Conservation (phyloP, 495 filamentous ascomycete genomes). For the Tuber melanosporum region DNA sequence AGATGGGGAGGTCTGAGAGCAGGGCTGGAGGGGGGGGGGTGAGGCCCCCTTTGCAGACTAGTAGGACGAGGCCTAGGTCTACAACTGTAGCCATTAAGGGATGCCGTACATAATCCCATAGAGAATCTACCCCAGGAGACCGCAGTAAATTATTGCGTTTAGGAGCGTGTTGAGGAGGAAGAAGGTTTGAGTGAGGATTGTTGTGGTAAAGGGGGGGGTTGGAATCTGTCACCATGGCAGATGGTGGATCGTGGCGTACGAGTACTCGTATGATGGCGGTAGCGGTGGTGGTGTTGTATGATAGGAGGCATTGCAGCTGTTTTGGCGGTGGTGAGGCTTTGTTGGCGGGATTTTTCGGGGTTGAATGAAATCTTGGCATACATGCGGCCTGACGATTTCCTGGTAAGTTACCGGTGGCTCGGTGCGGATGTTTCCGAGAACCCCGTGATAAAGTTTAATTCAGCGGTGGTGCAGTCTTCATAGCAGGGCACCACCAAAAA, state of each 20-base stretch:
- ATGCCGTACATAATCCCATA: slow-evolving; percentile 65
- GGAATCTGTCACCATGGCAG: slow-evolving; percentile 20
- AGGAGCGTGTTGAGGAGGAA: slow-evolving; percentile 58
- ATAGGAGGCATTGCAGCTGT: not conserved
- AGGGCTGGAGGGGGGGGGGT: slow-evolving; percentile 57
- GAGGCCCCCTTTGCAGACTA: slow-evolving; percentile 35
- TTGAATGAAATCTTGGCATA: not conserved
- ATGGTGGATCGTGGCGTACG: not conserved
- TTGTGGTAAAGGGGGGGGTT: slow-evolving; percentile 53
- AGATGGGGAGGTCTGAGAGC: slow-evolving; percentile 56
- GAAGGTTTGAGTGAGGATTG: slow-evolving; percentile 56
- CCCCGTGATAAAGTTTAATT: not conserved
- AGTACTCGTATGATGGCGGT: not conserved
- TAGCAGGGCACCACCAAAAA: no score
- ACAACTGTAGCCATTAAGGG: slow-evolving; percentile 59
- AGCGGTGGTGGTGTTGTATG: not conserved
- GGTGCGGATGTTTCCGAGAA: not conserved
- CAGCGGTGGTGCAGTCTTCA: not conserved
- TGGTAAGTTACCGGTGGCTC: not conserved
- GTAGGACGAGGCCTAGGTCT: slow-evolving; percentile 35
- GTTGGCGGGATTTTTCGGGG: not conserved
- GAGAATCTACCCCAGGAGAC: slow-evolving; percentile 67
- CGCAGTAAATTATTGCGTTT: slow-evolving; percentile 61
- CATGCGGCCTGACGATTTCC: not conserved
- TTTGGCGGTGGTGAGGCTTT: not conserved